Conservation (phyloP, 1,284 basidiomycete species). For the Schizopora paradoxa region DNA sequence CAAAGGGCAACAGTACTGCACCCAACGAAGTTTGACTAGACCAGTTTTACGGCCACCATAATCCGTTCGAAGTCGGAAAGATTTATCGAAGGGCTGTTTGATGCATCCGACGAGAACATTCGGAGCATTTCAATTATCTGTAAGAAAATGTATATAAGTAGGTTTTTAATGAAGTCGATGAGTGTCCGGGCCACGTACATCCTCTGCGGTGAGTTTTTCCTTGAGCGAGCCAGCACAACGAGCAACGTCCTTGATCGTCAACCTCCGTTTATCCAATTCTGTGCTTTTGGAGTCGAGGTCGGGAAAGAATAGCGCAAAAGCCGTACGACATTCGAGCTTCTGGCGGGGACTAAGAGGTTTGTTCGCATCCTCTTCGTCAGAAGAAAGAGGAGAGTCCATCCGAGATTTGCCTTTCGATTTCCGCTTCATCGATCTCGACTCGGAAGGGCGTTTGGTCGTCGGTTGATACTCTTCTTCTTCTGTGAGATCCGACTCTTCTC, state of each 20-base stretch:
- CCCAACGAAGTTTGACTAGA: constrained; percentile 14
- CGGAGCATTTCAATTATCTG: constrained; percentile 74
- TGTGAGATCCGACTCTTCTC: too few relatives aligned
- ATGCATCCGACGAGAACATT: constrained; percentile 50
- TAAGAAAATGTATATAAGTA: not conserved
- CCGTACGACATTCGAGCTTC: constrained; percentile 43
- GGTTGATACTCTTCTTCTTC: too few relatives aligned
- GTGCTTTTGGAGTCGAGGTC: constrained; percentile 17
- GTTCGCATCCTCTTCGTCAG: constrained; percentile 12
- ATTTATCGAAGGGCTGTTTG: constrained; percentile 57
- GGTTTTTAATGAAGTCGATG: constrained; percentile 2
- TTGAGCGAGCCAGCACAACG: constrained; percentile 51
- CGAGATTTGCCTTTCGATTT: constrained; percentile 12
- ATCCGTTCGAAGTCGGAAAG: constrained; percentile 67
- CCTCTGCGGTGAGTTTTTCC: constrained; percentile 64
- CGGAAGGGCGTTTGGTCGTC: too few relatives aligned
- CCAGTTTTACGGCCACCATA: constrained; percentile 55
- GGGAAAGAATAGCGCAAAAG: constrained; percentile 70
- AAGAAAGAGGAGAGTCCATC: too few relatives aligned
- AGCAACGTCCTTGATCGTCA: constrained; percentile 61
- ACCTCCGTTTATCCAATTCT: constrained; percentile 43
- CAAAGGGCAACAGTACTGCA: too few relatives aligned
- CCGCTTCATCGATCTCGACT: too few relatives aligned
- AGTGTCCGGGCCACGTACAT: constrained; percentile 39
- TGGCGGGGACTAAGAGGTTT: constrained; percentile 45